Percentiles rank a stretch among this genome's conserved stretches.
phyloP scores from a whole-genome alignment of 805 yeast genomes.

The Saturnispora besseyi region DNA sequence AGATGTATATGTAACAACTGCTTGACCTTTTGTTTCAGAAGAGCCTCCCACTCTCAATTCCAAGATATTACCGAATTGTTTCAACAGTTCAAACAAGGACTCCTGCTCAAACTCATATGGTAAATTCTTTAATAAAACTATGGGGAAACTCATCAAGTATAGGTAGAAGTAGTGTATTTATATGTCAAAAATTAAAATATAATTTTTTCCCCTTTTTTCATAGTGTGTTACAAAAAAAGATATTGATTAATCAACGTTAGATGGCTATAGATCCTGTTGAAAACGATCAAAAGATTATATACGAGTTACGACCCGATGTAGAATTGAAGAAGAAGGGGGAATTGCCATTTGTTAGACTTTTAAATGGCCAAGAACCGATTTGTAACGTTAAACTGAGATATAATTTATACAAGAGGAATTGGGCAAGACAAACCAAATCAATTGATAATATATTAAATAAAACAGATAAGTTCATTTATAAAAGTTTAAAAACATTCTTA shows the following conservation, averaged over 20 bases:
- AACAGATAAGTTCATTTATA: conserved; percentile 30
- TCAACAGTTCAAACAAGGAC: conserved; percentile 43
- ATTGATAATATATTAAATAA: conserved; percentile 26
- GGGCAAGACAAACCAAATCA: conserved; percentile 27
- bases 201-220: neutral
- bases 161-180: no score
- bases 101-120: conserved; percentile 41
- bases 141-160: conserved; percentile 22
- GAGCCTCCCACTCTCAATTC: conserved; percentile 42
- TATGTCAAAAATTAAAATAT: no score
- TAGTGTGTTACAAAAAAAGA: neutral
- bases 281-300: conserved; percentile 27
- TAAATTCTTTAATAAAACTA: conserved; percentile 45
- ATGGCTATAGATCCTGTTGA: conserved; percentile 12
- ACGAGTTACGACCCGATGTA: conserved; percentile 18
- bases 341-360: conserved; percentile 34
- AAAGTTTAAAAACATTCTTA: conserved; percentile 24
- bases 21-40: conserved; percentile 39
- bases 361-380: conserved; percentile 36
- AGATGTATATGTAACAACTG: conserved; percentile 45
- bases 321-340: conserved; percentile 5
- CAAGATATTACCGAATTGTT: conserved; percentile 45
- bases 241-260: neutral
- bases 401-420: conserved; percentile 33
- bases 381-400: conserved; percentile 32